A percentile compares a stretch with the other conserved stretches of the same genome.
Evolutionary conservation across 1,139 yeast genomes (phyloP).

Genomic region (Debaryomyces subglobosus): DNA sequence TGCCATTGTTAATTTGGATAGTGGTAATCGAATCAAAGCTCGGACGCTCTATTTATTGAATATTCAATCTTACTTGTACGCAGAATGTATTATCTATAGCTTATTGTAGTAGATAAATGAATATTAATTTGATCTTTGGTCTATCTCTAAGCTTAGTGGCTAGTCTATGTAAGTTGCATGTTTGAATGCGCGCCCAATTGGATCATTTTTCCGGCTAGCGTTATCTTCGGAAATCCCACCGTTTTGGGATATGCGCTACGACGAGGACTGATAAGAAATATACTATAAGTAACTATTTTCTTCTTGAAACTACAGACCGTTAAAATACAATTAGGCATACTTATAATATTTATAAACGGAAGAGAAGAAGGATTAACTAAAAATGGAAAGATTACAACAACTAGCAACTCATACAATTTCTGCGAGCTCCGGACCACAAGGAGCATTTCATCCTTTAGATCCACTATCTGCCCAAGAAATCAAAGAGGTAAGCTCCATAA

Average conservation of each 20-base stretch:
- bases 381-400: constrained; percentile 70
- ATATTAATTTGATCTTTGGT: neutral
- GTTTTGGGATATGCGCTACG: neutral
- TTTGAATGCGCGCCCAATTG: neutral
- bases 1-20: constrained; percentile 31
- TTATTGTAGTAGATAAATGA: neutral
- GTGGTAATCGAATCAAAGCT: constrained; percentile 22
- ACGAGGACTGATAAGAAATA: neutral
- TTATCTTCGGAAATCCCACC: neutral
- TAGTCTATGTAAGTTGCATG: neutral
- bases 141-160: neutral
- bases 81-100: neutral
- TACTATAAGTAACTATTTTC: neutral
- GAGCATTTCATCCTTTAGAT: constrained; percentile 70
- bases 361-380: neutral
- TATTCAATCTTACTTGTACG: neutral
- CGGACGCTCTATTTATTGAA: neutral
- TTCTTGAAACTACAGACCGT: neutral
- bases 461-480: constrained; percentile 66
- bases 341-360: neutral
- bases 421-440: constrained; percentile 53
- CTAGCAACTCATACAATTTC: constrained; percentile 66
- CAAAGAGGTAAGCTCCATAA: constrained; percentile 34
- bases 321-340: neutral
- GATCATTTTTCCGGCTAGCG: neutral